Base-by-base conservation (phyloP, 208 protist species). In the Trypanosoma avium region DNA sequence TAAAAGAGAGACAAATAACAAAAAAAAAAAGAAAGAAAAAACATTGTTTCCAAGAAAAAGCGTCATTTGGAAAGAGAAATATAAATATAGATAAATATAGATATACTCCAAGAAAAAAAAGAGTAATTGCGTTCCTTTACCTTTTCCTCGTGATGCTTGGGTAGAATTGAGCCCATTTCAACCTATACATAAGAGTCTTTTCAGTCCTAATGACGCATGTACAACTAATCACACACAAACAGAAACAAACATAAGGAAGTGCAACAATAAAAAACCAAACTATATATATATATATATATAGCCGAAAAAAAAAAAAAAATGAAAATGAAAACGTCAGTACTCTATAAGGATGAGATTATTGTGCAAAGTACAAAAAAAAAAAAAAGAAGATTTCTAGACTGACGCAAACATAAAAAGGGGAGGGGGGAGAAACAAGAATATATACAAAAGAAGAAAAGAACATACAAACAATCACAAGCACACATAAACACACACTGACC, bases 231-330 rank as follows among this genome's bases (percentile, higher is more conserved):
- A 42, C 36, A 42, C 12, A 42, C 12, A 42, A 4, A 24, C 24
- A 50, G 4, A 50, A n/a, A 50, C 1, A 49, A 50, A 50, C 46
- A 50, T n/a, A 21, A 26, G 8, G 17, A 50, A 30, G 9, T 22
- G 17, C 12, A 26, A 3, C 8, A 50, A 50, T 30, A 50, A 50
- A 50, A 50, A 6, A 6, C 9, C 17, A 50, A 6, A 24, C 19
- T 26, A 13, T 29, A 6, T 1, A 24, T 8, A 17, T 60, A 42
- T 35, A 22, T 0, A 26, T 69, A 52, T 48, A 17, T 15, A 69
- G 19, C 33, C 61, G 32, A 62, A 52, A 68, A 63, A 62, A 6
- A 55, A 13, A 42, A 74, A 61, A 62, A 62, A 66, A 57, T 40
- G 46, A 53, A 1, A 9, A 13, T 27, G 43, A 55, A 17, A 19